Percentiles rank a stretch among this genome's conserved stretches.
These are phyloP conservation scores for Lentinula raphanica DNA, from an alignment of 768 basidiomycete species.

Conservation along the genomic window DNA sequence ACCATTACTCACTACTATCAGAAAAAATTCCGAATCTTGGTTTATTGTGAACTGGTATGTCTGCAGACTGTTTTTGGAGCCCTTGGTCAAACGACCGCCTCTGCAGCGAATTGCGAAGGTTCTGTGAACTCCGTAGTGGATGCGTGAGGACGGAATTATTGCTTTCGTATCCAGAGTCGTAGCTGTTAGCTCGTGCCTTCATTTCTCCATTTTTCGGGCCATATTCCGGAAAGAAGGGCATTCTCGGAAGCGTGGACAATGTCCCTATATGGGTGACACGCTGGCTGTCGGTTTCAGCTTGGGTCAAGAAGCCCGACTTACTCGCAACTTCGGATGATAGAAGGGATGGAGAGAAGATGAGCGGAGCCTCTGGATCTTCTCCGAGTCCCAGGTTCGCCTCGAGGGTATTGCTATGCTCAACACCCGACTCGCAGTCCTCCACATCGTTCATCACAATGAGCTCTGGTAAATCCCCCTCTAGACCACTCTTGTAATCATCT, in stretches of 20 bases:
- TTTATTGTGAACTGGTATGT: background rate
- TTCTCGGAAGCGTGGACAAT: background rate
- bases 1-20: background rate
- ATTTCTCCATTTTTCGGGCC: background rate
- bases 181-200: background rate
- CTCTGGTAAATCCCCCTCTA: background rate
- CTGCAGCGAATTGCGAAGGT: background rate
- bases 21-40: background rate
- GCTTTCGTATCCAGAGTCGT: background rate
- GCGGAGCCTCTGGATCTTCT: background rate
- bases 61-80: background rate
- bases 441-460: background rate
- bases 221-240: background rate
- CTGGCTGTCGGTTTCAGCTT: background rate
- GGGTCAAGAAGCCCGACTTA: background rate
- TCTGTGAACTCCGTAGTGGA: background rate
- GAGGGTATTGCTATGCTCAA: background rate
- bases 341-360: background rate
- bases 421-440: background rate
- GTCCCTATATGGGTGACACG: background rate
- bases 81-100: background rate
- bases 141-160: background rate
- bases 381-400: background rate
- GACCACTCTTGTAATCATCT: constrained; percentile 17
- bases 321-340: constrained; percentile 1